phyloP scores from a whole-genome alignment of 441 rosid genomes.

The Pelargonium cotyledonis region DNA sequence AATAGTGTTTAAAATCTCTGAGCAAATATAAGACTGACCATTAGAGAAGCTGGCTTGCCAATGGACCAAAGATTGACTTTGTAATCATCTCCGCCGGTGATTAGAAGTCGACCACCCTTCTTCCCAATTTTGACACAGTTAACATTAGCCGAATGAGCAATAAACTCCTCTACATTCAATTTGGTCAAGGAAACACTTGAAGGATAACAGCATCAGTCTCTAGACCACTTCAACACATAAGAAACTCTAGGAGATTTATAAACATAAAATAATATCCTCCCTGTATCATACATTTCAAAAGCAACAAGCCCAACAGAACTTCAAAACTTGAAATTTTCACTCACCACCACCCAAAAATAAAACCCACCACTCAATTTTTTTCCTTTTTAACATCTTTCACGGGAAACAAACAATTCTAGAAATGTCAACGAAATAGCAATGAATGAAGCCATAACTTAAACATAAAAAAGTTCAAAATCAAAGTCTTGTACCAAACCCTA shows the following conservation, averaged over 20 bases:
- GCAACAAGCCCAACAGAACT: neutral
- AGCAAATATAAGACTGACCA: conserved; percentile 38
- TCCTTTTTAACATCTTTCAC: neutral
- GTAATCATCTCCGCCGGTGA: conserved; percentile 82
- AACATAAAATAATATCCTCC: neutral
- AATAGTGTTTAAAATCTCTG: neutral
- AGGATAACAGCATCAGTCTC: neutral
- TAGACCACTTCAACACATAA: neutral
- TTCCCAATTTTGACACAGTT: conserved; percentile 73
- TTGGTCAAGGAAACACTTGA: conserved; percentile 31
- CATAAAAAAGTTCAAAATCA: neutral
- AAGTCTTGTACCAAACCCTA: neutral
- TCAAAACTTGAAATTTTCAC: neutral
- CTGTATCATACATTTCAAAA: too few species aligned
- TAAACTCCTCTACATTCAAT: conserved; percentile 68
- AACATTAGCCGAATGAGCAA: conserved; percentile 76
- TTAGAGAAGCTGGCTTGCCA: conserved; percentile 67
- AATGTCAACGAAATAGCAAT: neutral
- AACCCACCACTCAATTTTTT: neutral
- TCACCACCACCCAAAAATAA: neutral
- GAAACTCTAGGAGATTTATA: neutral
- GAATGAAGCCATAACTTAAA: neutral
- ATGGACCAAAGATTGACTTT: conserved; percentile 86
- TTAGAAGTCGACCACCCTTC: conserved; percentile 59
- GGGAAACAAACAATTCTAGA: neutral